Evolutionary conservation across 352 stramenopile species (phyloP).

Genomic region (Pythium monospermum): DNA sequence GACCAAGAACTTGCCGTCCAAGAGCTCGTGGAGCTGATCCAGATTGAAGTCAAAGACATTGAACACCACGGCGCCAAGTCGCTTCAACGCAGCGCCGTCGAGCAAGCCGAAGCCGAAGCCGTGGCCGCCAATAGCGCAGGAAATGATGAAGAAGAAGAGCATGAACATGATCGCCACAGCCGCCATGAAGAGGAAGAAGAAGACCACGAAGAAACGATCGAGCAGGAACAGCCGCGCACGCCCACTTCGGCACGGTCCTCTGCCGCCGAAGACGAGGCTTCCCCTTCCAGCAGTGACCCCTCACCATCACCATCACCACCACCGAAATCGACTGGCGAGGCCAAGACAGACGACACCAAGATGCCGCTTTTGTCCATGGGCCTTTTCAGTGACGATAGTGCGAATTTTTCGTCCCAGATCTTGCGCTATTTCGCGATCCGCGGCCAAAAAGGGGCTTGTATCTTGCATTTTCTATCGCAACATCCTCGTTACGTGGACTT

Average conservation of each 20-base stretch:
- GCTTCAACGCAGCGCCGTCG: slow-evolving; percentile 57
- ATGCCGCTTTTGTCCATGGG: slow-evolving; percentile 49
- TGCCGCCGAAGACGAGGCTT: slow-evolving; percentile 6
- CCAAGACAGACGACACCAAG: no score
- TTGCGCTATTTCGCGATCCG: slow-evolving; percentile 77
- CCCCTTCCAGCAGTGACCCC: background rate
- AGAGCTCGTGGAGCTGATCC: slow-evolving; percentile 71
- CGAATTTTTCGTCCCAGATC: slow-evolving; percentile 77
- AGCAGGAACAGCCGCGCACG: slow-evolving; percentile 14
- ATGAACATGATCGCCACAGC: background rate
- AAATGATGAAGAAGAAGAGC: slow-evolving; percentile 8
- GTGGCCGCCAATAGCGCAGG: slow-evolving; percentile 7
- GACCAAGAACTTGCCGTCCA: slow-evolving; percentile 9
- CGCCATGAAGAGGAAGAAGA: slow-evolving; percentile 34
- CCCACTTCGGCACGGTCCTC: slow-evolving; percentile 17
- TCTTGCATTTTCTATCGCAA: slow-evolving; percentile 61
- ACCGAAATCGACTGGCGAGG: background rate
- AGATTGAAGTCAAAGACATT: slow-evolving; percentile 71
- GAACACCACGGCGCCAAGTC: slow-evolving; percentile 64
- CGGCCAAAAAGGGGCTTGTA: slow-evolving; percentile 70
- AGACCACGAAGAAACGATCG: slow-evolving; percentile 10
- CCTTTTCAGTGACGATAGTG: slow-evolving; percentile 72
- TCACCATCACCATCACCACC: background rate
- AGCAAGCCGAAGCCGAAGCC: slow-evolving; percentile 25
- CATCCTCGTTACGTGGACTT: slow-evolving; percentile 60